These are phyloP conservation scores for Conoideocrella luteorostrata DNA, from an alignment of 2,329 filamentous ascomycete species.

Conservation along the genomic window DNA sequence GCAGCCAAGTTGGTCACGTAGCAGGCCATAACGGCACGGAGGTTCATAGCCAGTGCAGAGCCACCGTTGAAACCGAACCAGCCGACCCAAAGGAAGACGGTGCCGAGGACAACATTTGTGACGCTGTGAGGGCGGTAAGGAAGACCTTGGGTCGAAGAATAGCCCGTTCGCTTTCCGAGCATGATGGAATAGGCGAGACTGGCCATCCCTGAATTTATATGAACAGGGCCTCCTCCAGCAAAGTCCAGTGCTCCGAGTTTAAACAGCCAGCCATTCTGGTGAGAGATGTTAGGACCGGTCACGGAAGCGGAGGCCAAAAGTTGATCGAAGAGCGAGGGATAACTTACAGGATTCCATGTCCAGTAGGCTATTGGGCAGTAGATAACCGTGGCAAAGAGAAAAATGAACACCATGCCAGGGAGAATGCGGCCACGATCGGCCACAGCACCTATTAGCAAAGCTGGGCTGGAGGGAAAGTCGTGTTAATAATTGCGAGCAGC, in stretches of 20 bases:
- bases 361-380: slow-evolving; percentile 71
- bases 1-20: slow-evolving; percentile 85
- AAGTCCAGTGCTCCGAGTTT: slow-evolving; percentile 66
- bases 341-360: slow-evolving; percentile 58
- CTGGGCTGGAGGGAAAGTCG: slow-evolving; percentile 31
- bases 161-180: slow-evolving; percentile 61
- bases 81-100: slow-evolving; percentile 79
- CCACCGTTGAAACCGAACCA: slow-evolving; percentile 98
- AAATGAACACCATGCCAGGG: slow-evolving; percentile 59
- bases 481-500: not conserved
- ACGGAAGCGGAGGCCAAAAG: not conserved
- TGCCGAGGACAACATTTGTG: slow-evolving; percentile 66
- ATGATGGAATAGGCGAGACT: slow-evolving; percentile 69
- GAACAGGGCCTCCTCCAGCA: slow-evolving; percentile 68
- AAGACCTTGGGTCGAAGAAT: slow-evolving; percentile 53
- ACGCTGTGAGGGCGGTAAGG: slow-evolving; percentile 69
- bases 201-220: slow-evolving; percentile 65
- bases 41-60: slow-evolving; percentile 70
- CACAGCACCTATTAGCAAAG: slow-evolving; percentile 53
- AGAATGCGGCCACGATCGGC: slow-evolving; percentile 57
- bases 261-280: slow-evolving; percentile 59
- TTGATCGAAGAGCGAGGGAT: too few relatives aligned
- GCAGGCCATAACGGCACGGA: slow-evolving; percentile 84
- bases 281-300: not conserved
- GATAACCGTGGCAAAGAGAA: slow-evolving; percentile 65